Evolutionary conservation across 192 early-diverging fungal species (phyloP).

Genomic region (Podochytrium sp.): DNA sequence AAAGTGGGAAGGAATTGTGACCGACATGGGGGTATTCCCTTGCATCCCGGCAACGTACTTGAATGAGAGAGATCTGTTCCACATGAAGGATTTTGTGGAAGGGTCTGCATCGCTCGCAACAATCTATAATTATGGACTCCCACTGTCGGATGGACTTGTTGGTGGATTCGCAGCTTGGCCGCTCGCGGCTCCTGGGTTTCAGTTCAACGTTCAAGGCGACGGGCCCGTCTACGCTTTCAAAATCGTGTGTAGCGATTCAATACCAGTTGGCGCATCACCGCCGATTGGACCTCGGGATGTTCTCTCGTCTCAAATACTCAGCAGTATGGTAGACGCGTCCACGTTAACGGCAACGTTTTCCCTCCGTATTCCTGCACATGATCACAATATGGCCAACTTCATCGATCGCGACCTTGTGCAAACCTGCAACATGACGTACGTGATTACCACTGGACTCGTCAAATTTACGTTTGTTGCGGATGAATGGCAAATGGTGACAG

Average conservation of each 20-base stretch:
- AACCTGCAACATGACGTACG: not conserved
- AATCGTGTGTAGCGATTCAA: not conserved
- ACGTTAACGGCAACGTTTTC: not conserved
- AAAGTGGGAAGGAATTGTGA: not conserved
- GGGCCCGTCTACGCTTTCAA: conserved; percentile 8
- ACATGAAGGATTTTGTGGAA: not conserved
- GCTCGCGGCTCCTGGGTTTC: not conserved
- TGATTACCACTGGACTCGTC: not conserved
- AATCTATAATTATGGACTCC: conserved; percentile 27
- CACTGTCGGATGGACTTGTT: conserved; percentile 26
- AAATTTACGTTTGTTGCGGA: conserved; percentile 11
- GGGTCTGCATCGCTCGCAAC: not conserved
- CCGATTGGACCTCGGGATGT: not conserved
- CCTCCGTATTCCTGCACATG: not conserved
- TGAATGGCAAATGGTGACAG: conserved; percentile 22
- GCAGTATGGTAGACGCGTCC: not conserved
- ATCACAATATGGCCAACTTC: not conserved
- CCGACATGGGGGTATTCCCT: not conserved
- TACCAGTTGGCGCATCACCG: not conserved
- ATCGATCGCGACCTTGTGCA: not conserved
- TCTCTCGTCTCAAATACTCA: not conserved
- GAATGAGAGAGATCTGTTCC: not conserved
- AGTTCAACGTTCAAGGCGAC: not conserved
- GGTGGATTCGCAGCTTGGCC: conserved; percentile 27
- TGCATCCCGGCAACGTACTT: conserved; percentile 13